Conservation (phyloP, 176 grass and related monocot genomes). For the Paspalum notatum region DNA sequence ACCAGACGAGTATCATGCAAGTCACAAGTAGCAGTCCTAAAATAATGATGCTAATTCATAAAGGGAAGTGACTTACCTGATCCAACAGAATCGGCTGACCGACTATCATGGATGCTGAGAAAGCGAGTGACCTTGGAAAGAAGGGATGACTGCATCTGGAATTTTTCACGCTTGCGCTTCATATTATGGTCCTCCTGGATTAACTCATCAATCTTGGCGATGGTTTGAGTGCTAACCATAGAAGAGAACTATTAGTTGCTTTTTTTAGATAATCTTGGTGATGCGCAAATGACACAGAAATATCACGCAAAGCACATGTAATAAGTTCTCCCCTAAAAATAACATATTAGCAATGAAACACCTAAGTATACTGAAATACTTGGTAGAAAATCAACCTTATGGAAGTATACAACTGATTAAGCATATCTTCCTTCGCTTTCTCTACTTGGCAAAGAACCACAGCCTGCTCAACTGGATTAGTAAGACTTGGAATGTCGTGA, state of each 20-base stretch:
- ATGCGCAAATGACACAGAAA: conserved; percentile 3
- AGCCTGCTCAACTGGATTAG: conserved; percentile 56
- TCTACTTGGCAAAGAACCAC: conserved; percentile 92
- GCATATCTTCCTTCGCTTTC: conserved; percentile 89
- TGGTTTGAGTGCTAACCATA: conserved; percentile 65
- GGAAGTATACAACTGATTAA: conserved; percentile 86
- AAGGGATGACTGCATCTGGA: conserved; percentile 71
- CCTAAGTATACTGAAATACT: conserved; percentile 6
- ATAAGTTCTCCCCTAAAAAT: neutral
- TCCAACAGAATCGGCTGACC: conserved; percentile 44
- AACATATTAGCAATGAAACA: neutral
- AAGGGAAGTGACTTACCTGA: conserved; percentile 44
- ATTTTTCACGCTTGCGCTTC: conserved; percentile 64
- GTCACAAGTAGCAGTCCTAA: neutral
- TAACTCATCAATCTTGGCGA: conserved; percentile 71
- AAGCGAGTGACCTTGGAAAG: conserved; percentile 86
- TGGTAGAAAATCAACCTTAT: conserved; percentile 64
- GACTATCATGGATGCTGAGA: conserved; percentile 74
- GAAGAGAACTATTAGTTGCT: neutral
- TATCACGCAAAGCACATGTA: neutral
- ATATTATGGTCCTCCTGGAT: conserved; percentile 86
- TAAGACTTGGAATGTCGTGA: conserved; percentile 20
- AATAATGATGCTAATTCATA: neutral
- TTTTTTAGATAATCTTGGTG: conserved; percentile 12
- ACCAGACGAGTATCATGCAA: neutral